Evolutionary conservation across 495 filamentous ascomycete genomes (phyloP).

Genomic region (Podospora tetraspora): DNA sequence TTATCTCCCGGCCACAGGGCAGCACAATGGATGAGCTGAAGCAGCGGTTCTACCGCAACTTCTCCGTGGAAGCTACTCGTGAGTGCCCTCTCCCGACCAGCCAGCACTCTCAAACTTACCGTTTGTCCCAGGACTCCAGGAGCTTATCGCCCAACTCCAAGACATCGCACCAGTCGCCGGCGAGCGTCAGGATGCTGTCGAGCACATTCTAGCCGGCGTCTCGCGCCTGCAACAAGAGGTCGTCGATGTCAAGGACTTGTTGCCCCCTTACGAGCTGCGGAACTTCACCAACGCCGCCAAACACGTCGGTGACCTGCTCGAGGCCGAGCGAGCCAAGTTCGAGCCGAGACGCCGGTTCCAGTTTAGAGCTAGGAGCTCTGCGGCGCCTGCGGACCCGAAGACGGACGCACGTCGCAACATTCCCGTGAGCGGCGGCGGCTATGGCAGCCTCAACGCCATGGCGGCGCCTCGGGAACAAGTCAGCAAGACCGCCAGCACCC

Average conservation of each 20-base stretch:
- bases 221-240: conserved; percentile 41
- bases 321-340: conserved; percentile 37
- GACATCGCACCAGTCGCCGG: conserved; percentile 33
- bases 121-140: conserved; percentile 33
- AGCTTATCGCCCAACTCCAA: conserved; percentile 36
- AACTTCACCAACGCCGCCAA: conserved; percentile 37
- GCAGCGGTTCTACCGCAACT: conserved; percentile 73
- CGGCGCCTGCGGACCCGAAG: conserved; percentile 8
- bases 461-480: conserved; percentile 25
- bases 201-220: conserved; percentile 40
- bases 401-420: conserved; percentile 9
- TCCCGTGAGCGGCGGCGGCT: background rate
- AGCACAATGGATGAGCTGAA: conserved; percentile 39
- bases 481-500: conserved; percentile 26
- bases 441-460: background rate
- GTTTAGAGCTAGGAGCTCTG: conserved; percentile 37
- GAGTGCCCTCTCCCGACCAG: conserved; percentile 40
- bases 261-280: conserved; percentile 44
- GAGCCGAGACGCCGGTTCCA: conserved; percentile 42
- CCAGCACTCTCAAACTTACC: conserved; percentile 4
- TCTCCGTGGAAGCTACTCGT: conserved; percentile 60
- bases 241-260: conserved; percentile 38
- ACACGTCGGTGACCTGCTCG: conserved; percentile 38
- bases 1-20: background rate
- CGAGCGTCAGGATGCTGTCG: conserved; percentile 44